phyloP scores from a whole-genome alignment of 2,329 filamentous ascomycete species.

The Fusarium illudens region DNA sequence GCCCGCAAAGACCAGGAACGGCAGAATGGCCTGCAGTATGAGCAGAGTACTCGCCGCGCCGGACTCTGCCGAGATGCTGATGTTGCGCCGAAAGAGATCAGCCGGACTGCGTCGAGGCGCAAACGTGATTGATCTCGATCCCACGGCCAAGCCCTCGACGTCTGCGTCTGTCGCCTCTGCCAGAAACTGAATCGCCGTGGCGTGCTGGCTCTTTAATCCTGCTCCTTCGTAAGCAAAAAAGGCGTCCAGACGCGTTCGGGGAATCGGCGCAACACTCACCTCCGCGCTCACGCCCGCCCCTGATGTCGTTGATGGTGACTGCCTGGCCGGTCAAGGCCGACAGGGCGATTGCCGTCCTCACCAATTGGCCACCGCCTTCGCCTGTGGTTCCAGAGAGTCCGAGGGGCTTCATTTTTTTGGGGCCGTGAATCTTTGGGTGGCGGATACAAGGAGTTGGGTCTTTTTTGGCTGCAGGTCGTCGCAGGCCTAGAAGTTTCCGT shows the following conservation, averaged over 20 bases:
- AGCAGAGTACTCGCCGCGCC: slow-evolving; percentile 63
- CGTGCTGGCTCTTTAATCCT: slow-evolving; percentile 70
- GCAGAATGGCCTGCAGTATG: slow-evolving; percentile 68
- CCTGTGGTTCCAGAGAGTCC: slow-evolving; percentile 65
- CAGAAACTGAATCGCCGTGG: slow-evolving; percentile 63
- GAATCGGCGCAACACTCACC: slow-evolving; percentile 37
- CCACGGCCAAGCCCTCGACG: slow-evolving; percentile 59
- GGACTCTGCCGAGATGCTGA: slow-evolving; percentile 60
- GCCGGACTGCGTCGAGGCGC: slow-evolving; percentile 51
- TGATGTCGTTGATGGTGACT: slow-evolving; percentile 62
- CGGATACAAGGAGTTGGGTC: slow-evolving; percentile 17
- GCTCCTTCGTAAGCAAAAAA: slow-evolving; percentile 2
- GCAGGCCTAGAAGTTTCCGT: not conserved
- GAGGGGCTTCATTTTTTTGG: slow-evolving; percentile 48
- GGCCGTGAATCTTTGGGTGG: not conserved
- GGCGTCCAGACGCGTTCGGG: not conserved
- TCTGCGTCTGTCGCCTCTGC: slow-evolving; percentile 61
- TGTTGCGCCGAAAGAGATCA: slow-evolving; percentile 51
- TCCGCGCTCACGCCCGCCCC: slow-evolving; percentile 59
- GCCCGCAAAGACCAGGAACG: slow-evolving; percentile 65
- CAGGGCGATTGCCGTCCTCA: slow-evolving; percentile 64
- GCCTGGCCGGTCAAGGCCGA: slow-evolving; percentile 64
- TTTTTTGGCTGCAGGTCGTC: not conserved
- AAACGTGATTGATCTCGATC: slow-evolving; percentile 61
- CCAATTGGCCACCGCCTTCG: slow-evolving; percentile 69